Percentiles rank a stretch among this genome's conserved stretches.
These are phyloP conservation scores for Neoboletus subvelutipes DNA, from an alignment of 768 basidiomycete species.

Conservation along the genomic window DNA sequence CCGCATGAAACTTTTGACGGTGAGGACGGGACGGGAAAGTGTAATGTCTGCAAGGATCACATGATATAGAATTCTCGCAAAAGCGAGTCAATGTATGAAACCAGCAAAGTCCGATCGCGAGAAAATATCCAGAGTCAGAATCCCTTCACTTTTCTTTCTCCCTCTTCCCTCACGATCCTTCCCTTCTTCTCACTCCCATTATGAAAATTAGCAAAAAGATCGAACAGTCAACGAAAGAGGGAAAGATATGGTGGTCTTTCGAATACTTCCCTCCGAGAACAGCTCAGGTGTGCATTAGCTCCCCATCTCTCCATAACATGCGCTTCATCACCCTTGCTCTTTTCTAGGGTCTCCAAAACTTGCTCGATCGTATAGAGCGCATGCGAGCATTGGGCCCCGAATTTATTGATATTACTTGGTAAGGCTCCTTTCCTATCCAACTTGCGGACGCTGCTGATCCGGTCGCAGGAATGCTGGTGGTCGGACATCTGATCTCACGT, in stretches of 20 bases:
- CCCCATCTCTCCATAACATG: background rate
- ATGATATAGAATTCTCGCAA: slow-evolving; percentile 10
- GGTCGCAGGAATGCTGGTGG: slow-evolving; percentile 89
- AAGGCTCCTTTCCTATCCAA: slow-evolving; percentile 16
- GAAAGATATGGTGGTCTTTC: slow-evolving; percentile 96
- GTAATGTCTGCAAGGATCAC: slow-evolving; percentile 15
- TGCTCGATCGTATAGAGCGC: slow-evolving; percentile 97
- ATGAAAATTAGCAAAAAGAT: slow-evolving; percentile 99
- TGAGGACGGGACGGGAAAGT: background rate
- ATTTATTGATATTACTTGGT: slow-evolving; percentile 98
- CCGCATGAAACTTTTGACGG: slow-evolving; percentile 5
- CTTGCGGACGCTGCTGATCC: slow-evolving; percentile 2
- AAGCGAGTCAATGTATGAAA: slow-evolving; percentile 4
- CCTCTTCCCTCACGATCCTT: slow-evolving; percentile 20
- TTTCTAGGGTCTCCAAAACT: slow-evolving; percentile 67
- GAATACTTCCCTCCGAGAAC: slow-evolving; percentile 98
- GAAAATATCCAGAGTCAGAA: slow-evolving; percentile 26
- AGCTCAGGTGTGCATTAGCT: slow-evolving; percentile 64
- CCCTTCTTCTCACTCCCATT: slow-evolving; percentile 22
- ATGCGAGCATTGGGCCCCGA: slow-evolving; percentile 95
- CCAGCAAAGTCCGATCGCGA: slow-evolving; percentile 9
- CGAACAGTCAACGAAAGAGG: slow-evolving; percentile 77
- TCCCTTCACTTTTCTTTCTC: background rate
- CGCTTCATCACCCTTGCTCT: background rate
- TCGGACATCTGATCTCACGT: slow-evolving; percentile 89